Evolutionary conservation across 2,329 filamentous ascomycete species (phyloP).

Genomic region (Venturia asperata): DNA sequence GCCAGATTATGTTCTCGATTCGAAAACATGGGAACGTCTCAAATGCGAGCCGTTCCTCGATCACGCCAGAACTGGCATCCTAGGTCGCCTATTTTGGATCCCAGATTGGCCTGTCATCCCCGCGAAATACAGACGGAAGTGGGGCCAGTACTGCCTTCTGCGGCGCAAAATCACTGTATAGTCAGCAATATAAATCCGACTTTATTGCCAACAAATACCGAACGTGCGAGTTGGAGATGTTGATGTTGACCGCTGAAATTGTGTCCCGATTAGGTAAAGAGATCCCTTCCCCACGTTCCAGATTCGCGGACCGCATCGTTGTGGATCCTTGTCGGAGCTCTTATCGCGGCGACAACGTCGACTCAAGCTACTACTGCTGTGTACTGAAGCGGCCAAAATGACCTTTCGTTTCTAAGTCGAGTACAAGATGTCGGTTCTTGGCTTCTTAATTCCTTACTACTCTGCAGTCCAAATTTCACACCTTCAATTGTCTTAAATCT

Average conservation of each 20-base stretch:
- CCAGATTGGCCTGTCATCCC: slow-evolving; percentile 66
- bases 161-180: slow-evolving; percentile 39
- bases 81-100: slow-evolving; percentile 76
- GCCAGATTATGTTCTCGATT: slow-evolving; percentile 70
- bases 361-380: not conserved
- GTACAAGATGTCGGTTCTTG: slow-evolving; percentile 5
- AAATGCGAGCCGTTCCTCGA: slow-evolving; percentile 77
- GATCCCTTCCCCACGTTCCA: slow-evolving; percentile 11
- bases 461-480: not conserved
- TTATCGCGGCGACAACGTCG: slow-evolving; percentile 6
- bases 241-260: slow-evolving; percentile 1
- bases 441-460: not conserved
- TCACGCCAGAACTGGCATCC: slow-evolving; percentile 60
- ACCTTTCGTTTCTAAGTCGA: not conserved
- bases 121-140: slow-evolving; percentile 61
- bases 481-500: not conserved
- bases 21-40: slow-evolving; percentile 68
- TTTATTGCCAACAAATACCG: not conserved
- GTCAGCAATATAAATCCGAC: not conserved
- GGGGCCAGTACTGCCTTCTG: slow-evolving; percentile 84
- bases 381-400: slow-evolving; percentile 13
- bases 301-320: not conserved
- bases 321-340: slow-evolving; percentile 8
- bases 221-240: not conserved
- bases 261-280: slow-evolving; percentile 13